Base-by-base conservation (phyloP, 2,329 filamentous ascomycete genomes). In the Diplodia scrobiculata region DNA sequence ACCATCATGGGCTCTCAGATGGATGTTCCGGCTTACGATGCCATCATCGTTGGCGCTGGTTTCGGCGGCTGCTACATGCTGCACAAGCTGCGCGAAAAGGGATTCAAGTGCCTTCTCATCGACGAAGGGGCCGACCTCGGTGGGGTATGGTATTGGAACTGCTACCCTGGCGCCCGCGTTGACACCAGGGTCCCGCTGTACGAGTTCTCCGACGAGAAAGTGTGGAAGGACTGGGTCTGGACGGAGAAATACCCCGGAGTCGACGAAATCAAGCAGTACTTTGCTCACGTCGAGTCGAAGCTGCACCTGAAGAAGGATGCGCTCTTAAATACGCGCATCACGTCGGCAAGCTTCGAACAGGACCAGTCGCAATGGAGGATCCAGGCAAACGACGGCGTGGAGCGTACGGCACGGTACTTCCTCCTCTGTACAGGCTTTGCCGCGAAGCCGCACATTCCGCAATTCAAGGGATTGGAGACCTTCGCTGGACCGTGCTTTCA, bases 401-500 rank as follows among this genome's bases (percentile, higher is more conserved):
- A 72, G 0, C 80, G 82, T 4, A 82, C 77, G 68, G 78, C 82
- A 25, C 82, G 80, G 69, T 86, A 82, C 70, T 76, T 87, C 11
- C 72, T 87, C 17, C 74, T 85, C 1, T 83, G 82, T 0, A 82
- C 82, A 0, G 85, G 85, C 1, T 86, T 87, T 66, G 82, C 86
- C 0, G 83, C 86, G 1, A 86, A 85, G 71, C 78, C 85, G n/a
- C 83, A 88, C 68, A 83, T 86, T 41, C 87, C 87, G 0, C 80
- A 84, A 65, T 87, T 84, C 81, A 80, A 82, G 10, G 86, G 86
- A 11, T 80, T 88, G 68, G 81, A 86, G 25, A 82, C 79, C 29
- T 89, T 87, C 79, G 80, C 85, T 65, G 87, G 87, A 21, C 73
- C 80, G 14, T 80, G 87, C 10, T 81, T 86, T 70, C 86, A 88